Base-by-base conservation (phyloP, 345 rosid species). In the Moricandia moricandioides region DNA sequence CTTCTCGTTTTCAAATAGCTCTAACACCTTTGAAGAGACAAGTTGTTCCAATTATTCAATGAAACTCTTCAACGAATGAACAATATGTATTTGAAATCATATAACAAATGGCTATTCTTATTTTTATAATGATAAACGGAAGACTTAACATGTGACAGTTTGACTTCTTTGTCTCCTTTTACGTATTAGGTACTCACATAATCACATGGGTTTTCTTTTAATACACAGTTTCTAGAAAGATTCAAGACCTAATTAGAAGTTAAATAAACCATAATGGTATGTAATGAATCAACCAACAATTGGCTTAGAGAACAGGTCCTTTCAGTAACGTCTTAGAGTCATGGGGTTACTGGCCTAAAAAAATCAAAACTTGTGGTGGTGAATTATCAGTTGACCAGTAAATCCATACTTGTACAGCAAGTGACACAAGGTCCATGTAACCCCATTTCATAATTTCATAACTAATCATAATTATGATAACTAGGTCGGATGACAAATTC, bases 131-230 rank as follows among this genome's bases (percentile, higher is more conserved):
- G 43, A 49, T 68, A 4, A 37, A 75, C 17, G 39, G 18, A 69
- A 45, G 39, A 69, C 59, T 69, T 62, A 11, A 18, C 55, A 49
- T 49, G 69, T 61, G 35, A 75, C 61, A 31, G 34, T 21, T 75
- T 75, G 79, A 75, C 69, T 67, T 67, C 33, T 35, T 37, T 75
- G 69, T 61, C 69, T 52, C 65, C 62, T 29, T 5, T 68, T 68
- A 68, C 73, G 73, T 75, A 76, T 76, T 76, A 76, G 80, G 80
- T 76, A 56, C 59, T 75, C 31, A 67, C 54, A 67, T 75, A 75
- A 14, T 29, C 61, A 75, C 69, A 67, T 60, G 47, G n/a, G 7
- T 59, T 47, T 27, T 17, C 13, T 5, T 60, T 4, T 29, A 29
- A 29, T 29, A 3, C 4, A 11, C 33, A 67, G 10, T 49, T 74